Base-by-base conservation (phyloP, 148 eudicot species). In the Vaccinium corymbosum region DNA sequence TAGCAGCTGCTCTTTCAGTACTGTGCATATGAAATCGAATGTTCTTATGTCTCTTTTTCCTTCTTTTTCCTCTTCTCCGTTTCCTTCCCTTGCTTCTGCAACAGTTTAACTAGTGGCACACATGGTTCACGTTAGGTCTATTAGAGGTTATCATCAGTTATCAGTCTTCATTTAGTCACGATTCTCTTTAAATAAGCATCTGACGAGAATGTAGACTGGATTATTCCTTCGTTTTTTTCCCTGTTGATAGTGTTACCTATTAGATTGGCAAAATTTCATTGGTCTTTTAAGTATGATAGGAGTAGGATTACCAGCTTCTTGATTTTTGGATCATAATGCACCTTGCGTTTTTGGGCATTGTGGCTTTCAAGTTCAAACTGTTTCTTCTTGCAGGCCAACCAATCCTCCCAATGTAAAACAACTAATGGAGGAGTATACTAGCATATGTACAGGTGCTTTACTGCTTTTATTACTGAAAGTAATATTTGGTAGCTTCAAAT, bases 371-470 rank as follows among this genome's bases (percentile, higher is more conserved):
- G 53, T 79, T 46, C 29, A 38, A 29, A n/a, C 56, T 68, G 35
- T 79, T 78, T 86, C 53, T 82, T 83, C 70, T 15, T 89, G 86
- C 92, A 97, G 99, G 99, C 99, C 99, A 75, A 84, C 83, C 66
- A 81, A 88, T 84, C 99, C 97, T 86, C 87, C 89, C 57, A 91
- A 88, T 83, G 89, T 92, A 73, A 91, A 93, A 87, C 78, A 83
- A 62, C 79, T 93, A 85, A 93, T 97, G 99, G 94, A 92, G 89
- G 92, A 90, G 61, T 97, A 97, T 83, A 84, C 86, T 82, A 73
- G 83, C 76, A 92, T 90, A 27, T 97, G 99, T 89, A 92, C 98
- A 89, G 99, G 99, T 86, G 64, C 77, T 70, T 78, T 80, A 16
- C 38, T 35, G 38, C 38, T 42, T 42, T 42, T 42, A 42, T 35